phyloP scores from a whole-genome alignment of 805 yeast genomes.

The Candida ipomoeae region DNA sequence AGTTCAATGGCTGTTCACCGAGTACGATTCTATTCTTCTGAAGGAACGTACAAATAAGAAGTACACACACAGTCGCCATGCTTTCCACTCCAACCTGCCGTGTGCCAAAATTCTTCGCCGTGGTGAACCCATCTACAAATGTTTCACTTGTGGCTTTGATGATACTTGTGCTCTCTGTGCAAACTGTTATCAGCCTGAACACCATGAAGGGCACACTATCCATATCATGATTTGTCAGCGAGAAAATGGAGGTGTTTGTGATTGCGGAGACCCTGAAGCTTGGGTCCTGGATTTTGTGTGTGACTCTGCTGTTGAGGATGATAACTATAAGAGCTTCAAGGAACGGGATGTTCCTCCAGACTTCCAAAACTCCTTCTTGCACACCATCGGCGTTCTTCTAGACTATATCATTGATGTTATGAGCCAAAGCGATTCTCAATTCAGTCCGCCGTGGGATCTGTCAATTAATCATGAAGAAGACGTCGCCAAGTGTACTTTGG shows the following conservation, averaged over 20 bases:
- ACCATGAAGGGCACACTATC: slow-evolving; percentile 71
- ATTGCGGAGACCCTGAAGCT: slow-evolving; percentile 87
- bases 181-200: slow-evolving; percentile 63
- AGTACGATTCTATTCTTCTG: slow-evolving; percentile 23
- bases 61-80: slow-evolving; percentile 26
- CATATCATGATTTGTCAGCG: slow-evolving; percentile 59
- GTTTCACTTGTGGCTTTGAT: slow-evolving; percentile 71
- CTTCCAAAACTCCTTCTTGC: slow-evolving; percentile 32
- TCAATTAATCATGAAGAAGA: slow-evolving; percentile 23
- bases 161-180: slow-evolving; percentile 83
- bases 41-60: slow-evolving; percentile 15
- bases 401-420: slow-evolving; percentile 63
- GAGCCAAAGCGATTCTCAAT: slow-evolving; percentile 44
- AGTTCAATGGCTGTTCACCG: slow-evolving; percentile 31
- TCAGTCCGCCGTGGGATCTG: slow-evolving; percentile 25
- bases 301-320: slow-evolving; percentile 24
- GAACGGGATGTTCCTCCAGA: slow-evolving; percentile 38
- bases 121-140: slow-evolving; percentile 80
- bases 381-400: slow-evolving; percentile 44
- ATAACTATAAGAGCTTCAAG: slow-evolving; percentile 7
- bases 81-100: slow-evolving; percentile 59
- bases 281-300: slow-evolving; percentile 60
- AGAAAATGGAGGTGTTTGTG: slow-evolving; percentile 78
- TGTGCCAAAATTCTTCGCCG: slow-evolving; percentile 69
- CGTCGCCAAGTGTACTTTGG: slow-evolving; percentile 30